Evolutionary conservation across 352 stramenopile species (phyloP), one percentile per base, ranked within the genome.

Genomic region (Phytopythium sindhum): DNA sequence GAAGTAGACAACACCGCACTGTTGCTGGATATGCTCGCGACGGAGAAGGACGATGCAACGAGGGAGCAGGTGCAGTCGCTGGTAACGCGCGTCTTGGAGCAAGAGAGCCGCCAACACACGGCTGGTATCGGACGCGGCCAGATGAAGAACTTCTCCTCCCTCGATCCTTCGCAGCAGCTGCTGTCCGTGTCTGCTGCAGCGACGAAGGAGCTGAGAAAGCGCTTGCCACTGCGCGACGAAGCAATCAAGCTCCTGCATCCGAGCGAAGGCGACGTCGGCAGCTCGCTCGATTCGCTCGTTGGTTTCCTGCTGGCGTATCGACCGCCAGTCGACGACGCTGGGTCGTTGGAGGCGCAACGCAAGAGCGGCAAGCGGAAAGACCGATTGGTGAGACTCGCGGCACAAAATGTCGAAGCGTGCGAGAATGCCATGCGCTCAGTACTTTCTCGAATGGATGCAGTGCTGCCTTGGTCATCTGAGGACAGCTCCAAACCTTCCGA

Each of bases 131-230:
- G 75, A 45, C 71, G 77, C 21, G 70, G 79, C 12, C 72, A 78
- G 23, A 61, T 69, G 17, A 74, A 73, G 52, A 63, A 62, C 6
- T 81, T 73, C 17, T 74, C 76, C 33, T 67, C 65, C 2, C 63
- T 72, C 26, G 66, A 68, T 23, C 59, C 65, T 11, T 63, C 56
- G 52, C 52, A 61, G 57, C 66, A 45, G 31, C 65, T 66, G 26
- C 57, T 24, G 35, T 62, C 64, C 19, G 50, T 88, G 26, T 91
- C 82, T n/a, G 69, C 73, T 44, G 66, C 73, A 24, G 81, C 80
- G 1, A 90, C 81, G 2, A 87, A 78, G 54, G 82, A 89, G 55
- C 59, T 85, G 59, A 84, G 77, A 28, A 74, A 77, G 19, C 72
- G 77, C 5, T 58, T 89, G 2, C 78, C 77, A 15, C 64, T 64